phyloP scores from a whole-genome alignment of 805 yeast genomes.

The Lachancea cidri region DNA sequence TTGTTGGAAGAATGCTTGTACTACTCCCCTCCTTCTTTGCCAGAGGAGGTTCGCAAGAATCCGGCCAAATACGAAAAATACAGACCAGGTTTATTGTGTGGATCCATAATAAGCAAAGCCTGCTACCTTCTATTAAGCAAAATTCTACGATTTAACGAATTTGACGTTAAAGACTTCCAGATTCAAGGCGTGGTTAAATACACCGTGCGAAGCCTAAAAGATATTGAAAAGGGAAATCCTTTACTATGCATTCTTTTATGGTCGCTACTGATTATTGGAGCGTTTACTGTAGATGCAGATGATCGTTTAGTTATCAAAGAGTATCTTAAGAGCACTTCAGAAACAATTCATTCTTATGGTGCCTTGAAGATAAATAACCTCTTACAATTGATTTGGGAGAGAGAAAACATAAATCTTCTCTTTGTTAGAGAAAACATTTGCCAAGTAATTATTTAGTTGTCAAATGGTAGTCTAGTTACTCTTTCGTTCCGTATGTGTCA shows the following conservation, averaged over 20 bases:
- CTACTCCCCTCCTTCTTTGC: slow-evolving; percentile 18
- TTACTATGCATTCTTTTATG: slow-evolving; percentile 17
- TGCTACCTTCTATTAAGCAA: slow-evolving; percentile 17
- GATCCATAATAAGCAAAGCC: slow-evolving; percentile 18
- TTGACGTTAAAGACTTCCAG: slow-evolving; percentile 12
- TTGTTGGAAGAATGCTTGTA: slow-evolving; percentile 17
- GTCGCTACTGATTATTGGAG: slow-evolving; percentile 18
- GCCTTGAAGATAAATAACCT: slow-evolving; percentile 13
- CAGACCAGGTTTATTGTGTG: slow-evolving; percentile 19
- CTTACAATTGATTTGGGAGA: slow-evolving; percentile 16
- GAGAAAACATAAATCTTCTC: slow-evolving; percentile 12
- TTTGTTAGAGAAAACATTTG: slow-evolving; percentile 14
- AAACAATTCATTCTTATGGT: slow-evolving; percentile 18
- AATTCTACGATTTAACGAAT: slow-evolving; percentile 12
- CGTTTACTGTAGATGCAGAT: slow-evolving; percentile 14
- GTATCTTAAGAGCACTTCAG: slow-evolving; percentile 16
- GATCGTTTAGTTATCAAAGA: slow-evolving; percentile 15
- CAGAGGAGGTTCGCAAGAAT: slow-evolving; percentile 15
- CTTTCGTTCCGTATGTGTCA: too few relatives aligned
- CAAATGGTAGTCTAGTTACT: too few relatives aligned
- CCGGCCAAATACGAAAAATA: slow-evolving; percentile 15
- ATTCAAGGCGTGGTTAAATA: slow-evolving; percentile 18
- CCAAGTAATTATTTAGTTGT: slow-evolving; percentile 13
- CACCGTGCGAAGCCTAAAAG: slow-evolving; percentile 14
- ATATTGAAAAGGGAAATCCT: slow-evolving; percentile 17